A percentile compares a stretch with the other conserved stretches of the same genome.
Evolutionary conservation across 1,139 yeast genomes (phyloP).

Genomic region (Diutina catenulata): DNA sequence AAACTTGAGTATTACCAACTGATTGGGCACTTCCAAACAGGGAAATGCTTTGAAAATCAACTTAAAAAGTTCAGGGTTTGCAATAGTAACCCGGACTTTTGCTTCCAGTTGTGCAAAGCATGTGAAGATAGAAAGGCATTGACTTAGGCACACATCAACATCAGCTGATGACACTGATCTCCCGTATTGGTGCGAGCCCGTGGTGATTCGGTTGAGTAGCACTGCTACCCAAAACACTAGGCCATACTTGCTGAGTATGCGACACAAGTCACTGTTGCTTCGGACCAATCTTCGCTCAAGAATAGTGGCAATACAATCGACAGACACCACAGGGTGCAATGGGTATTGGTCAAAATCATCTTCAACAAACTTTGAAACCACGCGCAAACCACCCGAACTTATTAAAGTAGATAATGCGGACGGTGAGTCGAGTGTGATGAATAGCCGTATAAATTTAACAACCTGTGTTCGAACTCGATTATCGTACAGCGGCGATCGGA

Average conservation of each 20-base stretch:
- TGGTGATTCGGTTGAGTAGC: constrained; percentile 22
- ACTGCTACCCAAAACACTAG: constrained; percentile 40
- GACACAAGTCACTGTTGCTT: constrained; percentile 42
- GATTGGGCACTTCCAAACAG: constrained; percentile 19
- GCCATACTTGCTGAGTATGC: constrained; percentile 39
- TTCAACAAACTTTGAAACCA: constrained; percentile 39
- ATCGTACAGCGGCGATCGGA: constrained; percentile 26
- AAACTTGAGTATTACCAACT: constrained; percentile 28
- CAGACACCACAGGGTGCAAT: constrained; percentile 34
- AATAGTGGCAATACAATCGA: constrained; percentile 34
- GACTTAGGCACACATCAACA: constrained; percentile 19
- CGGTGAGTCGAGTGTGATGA: constrained; percentile 19
- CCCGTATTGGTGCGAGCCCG: constrained; percentile 7
- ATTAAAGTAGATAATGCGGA: constrained; percentile 38
- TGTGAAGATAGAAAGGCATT: constrained; percentile 27
- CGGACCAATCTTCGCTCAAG: constrained; percentile 31
- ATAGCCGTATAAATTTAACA: constrained; percentile 28
- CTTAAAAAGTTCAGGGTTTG: constrained; percentile 34
- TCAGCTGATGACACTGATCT: background rate
- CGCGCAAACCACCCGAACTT: constrained; percentile 44
- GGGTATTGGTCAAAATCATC: constrained; percentile 39
- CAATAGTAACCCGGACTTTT: constrained; percentile 25
- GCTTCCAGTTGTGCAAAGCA: constrained; percentile 34
- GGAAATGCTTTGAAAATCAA: constrained; percentile 29
- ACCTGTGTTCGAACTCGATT: constrained; percentile 30